Evolutionary conservation across 192 early-diverging fungal genomes (phyloP), one percentile per base, ranked within the genome.

Genomic region (Haplosporangium gracile): DNA sequence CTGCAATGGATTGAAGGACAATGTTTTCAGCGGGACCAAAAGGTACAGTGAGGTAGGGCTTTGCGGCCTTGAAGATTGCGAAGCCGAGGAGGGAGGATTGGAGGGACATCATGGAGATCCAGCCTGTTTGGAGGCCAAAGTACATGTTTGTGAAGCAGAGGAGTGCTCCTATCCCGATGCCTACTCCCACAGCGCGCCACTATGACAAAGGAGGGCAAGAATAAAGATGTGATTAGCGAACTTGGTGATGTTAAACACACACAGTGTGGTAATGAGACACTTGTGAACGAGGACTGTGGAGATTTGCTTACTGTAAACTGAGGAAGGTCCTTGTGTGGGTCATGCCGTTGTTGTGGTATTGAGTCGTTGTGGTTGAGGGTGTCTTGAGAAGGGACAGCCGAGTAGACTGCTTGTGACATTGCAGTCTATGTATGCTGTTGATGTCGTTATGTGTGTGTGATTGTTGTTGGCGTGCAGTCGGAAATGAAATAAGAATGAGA

Each of bases 121-220:
- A 96, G 1, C 94, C 94, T 55, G 93, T 95, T 79, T 95, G 97
- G 40, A 97, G 89, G 2, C 97, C 97, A 81, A 97, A 95, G 87
- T 96, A 97, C 89, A 97, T 93, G 87, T 97, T 97, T 49, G 96
- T 97, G 72, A 97, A 97, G 51, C 94, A 94, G 60, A 96, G 77
- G 18, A 96, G 73, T 13, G 92, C 89, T n/a, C 95, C 95, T 69
- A 96, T 94, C 24, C 88, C 39, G 38, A 96, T 88, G 6, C 95
- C 95, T 24, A 92, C 94, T 22, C 89, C 47, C 0, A 95, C 89
- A 2, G 92, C 79, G 24, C 92, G 83, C 82, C 85, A 88, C 91
- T 92, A 79, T 20, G 9, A 29, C 0, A 40, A 36, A 45, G 42
- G 55, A 22, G 15, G 5, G 20, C 3, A 53, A 75, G 45, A 36